Evolutionary conservation across 805 yeast species (phyloP).

Genomic region (Kodamaea hsintzibuensis): DNA sequence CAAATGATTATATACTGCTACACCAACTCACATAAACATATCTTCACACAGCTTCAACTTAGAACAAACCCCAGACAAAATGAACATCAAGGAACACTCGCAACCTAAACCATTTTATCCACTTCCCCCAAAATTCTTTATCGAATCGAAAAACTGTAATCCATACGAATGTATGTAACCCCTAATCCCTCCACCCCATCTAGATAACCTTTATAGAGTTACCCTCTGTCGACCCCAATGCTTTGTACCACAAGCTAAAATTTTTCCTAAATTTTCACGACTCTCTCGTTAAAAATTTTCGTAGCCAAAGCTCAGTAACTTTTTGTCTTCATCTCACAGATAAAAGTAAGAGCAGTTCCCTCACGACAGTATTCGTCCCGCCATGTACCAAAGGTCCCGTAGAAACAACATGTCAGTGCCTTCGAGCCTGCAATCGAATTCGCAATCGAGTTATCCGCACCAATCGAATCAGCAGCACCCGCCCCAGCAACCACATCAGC

Average conservation of each 20-base stretch:
- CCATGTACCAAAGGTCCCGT: constrained; percentile 12
- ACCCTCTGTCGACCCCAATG: background rate
- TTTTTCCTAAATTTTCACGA: background rate
- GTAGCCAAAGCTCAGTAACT: background rate
- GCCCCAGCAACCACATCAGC: background rate
- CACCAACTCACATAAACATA: no score
- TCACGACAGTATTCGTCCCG: background rate
- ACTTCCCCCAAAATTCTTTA: background rate
- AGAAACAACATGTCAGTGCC: constrained; percentile 7
- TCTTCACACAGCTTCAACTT: background rate
- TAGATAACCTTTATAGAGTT: background rate
- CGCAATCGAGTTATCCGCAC: background rate
- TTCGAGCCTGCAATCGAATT: background rate
- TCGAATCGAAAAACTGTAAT: no score
- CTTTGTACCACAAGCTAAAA: constrained; percentile 2
- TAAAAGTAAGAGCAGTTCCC: background rate
- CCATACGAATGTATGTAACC: background rate
- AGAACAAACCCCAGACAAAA: background rate
- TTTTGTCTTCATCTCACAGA: background rate
- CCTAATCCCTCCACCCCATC: background rate
- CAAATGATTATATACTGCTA: no score
- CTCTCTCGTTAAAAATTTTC: constrained; percentile 1
- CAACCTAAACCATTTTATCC: background rate
- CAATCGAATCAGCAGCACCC: background rate
- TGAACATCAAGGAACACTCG: background rate